Percentiles rank a stretch among this genome's conserved stretches.
Evolutionary conservation across 2,329 filamentous ascomycete species (phyloP).

Genomic region (Fusarium coffeatum): DNA sequence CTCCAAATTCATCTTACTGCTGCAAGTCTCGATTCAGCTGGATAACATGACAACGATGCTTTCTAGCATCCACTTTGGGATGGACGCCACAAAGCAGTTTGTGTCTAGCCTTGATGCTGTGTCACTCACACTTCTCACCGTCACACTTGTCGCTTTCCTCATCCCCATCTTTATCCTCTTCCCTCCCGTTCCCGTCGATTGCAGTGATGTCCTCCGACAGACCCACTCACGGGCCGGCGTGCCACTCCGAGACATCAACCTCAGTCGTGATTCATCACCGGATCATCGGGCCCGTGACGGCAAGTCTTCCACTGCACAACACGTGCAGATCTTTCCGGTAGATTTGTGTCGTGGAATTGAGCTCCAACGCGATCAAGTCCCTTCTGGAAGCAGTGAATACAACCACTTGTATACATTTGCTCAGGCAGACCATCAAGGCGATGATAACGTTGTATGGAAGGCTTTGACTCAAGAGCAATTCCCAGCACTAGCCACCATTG

Average conservation of each 20-base stretch:
- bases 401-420: slow-evolving; percentile 89
- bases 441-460: slow-evolving; percentile 68
- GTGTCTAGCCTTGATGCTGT: slow-evolving; percentile 46
- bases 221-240: slow-evolving; percentile 65
- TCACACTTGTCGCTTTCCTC: slow-evolving; percentile 63
- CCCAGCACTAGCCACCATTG: slow-evolving; percentile 77
- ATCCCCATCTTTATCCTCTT: slow-evolving; percentile 66
- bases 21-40: slow-evolving; percentile 31
- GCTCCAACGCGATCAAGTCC: slow-evolving; percentile 71
- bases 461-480: slow-evolving; percentile 78
- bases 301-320: slow-evolving; percentile 59
- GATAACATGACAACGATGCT: slow-evolving; percentile 39
- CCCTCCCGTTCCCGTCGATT: slow-evolving; percentile 64
- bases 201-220: slow-evolving; percentile 65
- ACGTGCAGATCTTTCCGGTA: slow-evolving; percentile 83
- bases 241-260: slow-evolving; percentile 52
- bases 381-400: slow-evolving; percentile 77
- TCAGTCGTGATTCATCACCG: slow-evolving; percentile 46
- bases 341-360: slow-evolving; percentile 86
- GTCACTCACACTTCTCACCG: slow-evolving; percentile 55
- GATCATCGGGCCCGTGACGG: slow-evolving; percentile 38
- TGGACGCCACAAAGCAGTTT: slow-evolving; percentile 34
- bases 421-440: slow-evolving; percentile 59
- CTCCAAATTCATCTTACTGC: slow-evolving; percentile 22
- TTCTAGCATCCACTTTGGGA: slow-evolving; percentile 27